Evolutionary conservation across 495 filamentous ascomycete genomes (phyloP), one percentile per base, ranked within the genome.

Genomic region (Opeltia flavorubescens): DNA sequence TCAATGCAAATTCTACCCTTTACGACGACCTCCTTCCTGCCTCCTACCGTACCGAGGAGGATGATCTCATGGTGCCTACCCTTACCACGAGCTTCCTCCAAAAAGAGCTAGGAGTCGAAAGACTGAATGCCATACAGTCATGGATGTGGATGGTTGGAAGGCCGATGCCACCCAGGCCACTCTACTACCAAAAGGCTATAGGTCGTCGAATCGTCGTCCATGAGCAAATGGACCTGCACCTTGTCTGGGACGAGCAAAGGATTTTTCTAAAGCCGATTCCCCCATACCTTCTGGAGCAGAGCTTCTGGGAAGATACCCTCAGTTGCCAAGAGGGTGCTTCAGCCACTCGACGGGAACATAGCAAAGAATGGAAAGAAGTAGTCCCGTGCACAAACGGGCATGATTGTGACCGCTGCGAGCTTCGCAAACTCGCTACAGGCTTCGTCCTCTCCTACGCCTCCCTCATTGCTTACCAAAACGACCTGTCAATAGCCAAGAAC

Each of bases 201-300:
- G 61, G 62, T 11, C 71, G 75, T 1, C 39, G 55, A 1, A 70
- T 78, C 11, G 24, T 72, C 12, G 28, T 67, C 5, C 64, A 62
- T 3, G 76, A 83, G 43, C 44, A 71, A 21, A 59, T 66, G 0
- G 53, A 63, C 2, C 55, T 79, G 7, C 77, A 83, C 46, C 65
- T 80, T 0, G 61, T 79, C 12, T 83, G 75, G 78, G 50, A 53
- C 30, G 49, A 72, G 23, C 49, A 64, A n/a, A 48, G 56, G 2
- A 69, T 80, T 20, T 78, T 66, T 55, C 56, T 80, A 44, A 81
- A 79, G 43, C 76, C 77, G 1, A 47, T 81, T 0, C 77, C 76
- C 0, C 13, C 43, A 5, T 78, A 64, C 50, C 64, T 80, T 1
- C 62, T 70, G n/a, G 59, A 56, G 0, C 38, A 55, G 9, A 53